Percentiles rank a stretch among this genome's conserved stretches.
phyloP scores from a whole-genome alignment of 306 rosid species.

The Quercus suber region DNA sequence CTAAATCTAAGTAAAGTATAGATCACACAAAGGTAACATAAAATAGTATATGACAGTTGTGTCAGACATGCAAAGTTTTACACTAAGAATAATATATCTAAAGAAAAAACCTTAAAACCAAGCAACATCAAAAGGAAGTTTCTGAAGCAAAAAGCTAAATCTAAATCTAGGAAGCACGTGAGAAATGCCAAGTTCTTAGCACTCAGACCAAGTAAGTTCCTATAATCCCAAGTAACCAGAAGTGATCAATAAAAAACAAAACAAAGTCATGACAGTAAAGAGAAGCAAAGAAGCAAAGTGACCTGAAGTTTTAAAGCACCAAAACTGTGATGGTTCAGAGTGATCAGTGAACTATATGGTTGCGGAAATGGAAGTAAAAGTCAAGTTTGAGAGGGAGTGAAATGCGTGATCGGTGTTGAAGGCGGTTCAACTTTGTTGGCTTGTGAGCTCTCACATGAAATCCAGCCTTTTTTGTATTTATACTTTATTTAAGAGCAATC shows the following conservation, averaged over 20 bases:
- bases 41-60: constrained; percentile 1
- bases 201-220: constrained; percentile 16
- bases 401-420: constrained; percentile 41
- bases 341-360: not conserved
- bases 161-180: constrained; percentile 5
- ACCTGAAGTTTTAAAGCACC: not conserved
- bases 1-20: constrained; percentile 24
- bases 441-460: constrained; percentile 64
- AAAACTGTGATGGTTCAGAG: constrained; percentile 14
- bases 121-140: constrained; percentile 9
- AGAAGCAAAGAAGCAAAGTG: not conserved
- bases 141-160: not conserved
- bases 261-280: not conserved
- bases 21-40: constrained; percentile 35
- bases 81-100: constrained; percentile 8
- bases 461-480: constrained; percentile 20
- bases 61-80: constrained; percentile 25
- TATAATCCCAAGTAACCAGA: constrained; percentile 12
- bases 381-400: constrained; percentile 26
- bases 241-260: not conserved
- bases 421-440: constrained; percentile 41
- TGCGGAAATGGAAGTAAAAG: constrained; percentile 3
- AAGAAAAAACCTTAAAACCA: constrained; percentile 10
- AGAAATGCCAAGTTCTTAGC: not conserved
- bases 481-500: not conserved